A percentile compares a stretch with the other conserved stretches of the same genome.
These are phyloP conservation scores for Calonectria montana DNA, from an alignment of 2,329 filamentous ascomycete species.

Conservation along the genomic window DNA sequence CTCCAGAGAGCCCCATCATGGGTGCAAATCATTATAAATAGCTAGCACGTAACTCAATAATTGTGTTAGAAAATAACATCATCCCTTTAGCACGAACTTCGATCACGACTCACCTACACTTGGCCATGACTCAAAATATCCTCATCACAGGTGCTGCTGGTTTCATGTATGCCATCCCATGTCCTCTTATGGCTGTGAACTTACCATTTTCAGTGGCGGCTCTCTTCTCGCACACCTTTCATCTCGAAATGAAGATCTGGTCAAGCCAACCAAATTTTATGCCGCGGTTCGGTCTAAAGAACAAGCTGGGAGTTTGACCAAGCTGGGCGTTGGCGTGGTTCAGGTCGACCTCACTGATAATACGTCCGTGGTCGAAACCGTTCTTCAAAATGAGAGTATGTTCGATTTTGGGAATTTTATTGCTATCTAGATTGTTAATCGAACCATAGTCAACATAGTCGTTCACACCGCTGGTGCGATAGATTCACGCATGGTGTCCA, in stretches of 20 bases:
- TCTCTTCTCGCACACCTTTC: slow-evolving; percentile 50
- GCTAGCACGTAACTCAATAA: not conserved
- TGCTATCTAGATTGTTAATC: not conserved
- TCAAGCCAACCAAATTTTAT: slow-evolving; percentile 41
- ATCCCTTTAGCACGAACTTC: not conserved
- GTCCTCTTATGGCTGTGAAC: not conserved
- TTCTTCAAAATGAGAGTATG: slow-evolving; percentile 43
- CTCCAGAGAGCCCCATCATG: too few relatives aligned
- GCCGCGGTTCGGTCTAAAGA: slow-evolving; percentile 49
- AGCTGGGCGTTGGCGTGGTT: slow-evolving; percentile 46
- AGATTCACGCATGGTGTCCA: slow-evolving; percentile 35
- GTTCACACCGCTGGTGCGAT: slow-evolving; percentile 50
- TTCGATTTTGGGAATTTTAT: not conserved
- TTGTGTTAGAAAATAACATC: not conserved
- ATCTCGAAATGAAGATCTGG: slow-evolving; percentile 26
- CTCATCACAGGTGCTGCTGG: slow-evolving; percentile 51
- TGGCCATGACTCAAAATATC: slow-evolving; percentile 41
- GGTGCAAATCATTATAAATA: not conserved
- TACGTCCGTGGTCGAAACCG: slow-evolving; percentile 28
- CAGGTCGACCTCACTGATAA: slow-evolving; percentile 47
- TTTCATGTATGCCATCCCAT: slow-evolving; percentile 42
- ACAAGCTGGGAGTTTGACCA: slow-evolving; percentile 45
- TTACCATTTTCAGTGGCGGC: slow-evolving; percentile 44
- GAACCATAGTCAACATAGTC: slow-evolving; percentile 48
- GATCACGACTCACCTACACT: not conserved